Percentiles rank a stretch among this genome's conserved stretches.
Evolutionary conservation across 1,284 basidiomycete species (phyloP).

Genomic region (Psilocybe mexicana): DNA sequence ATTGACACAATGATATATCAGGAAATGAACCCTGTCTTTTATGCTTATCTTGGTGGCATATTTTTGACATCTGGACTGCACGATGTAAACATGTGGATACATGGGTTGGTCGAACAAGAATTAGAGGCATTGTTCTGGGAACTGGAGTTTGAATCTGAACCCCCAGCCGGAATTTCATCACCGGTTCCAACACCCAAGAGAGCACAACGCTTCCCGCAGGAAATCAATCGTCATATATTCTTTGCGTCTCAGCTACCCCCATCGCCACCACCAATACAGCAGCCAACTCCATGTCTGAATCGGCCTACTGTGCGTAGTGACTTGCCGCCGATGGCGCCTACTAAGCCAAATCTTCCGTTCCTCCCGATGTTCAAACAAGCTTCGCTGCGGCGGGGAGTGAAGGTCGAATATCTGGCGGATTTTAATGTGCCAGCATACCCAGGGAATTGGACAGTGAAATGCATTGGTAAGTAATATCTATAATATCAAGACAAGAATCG

Average conservation of each 20-base stretch:
- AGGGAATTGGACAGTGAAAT: constrained; percentile 63
- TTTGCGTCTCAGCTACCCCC: constrained; percentile 36
- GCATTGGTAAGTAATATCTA: constrained; percentile 49
- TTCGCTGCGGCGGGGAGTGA: constrained; percentile 61
- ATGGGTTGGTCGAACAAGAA: constrained; percentile 47
- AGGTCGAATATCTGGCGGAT: constrained; percentile 56
- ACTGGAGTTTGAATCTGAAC: constrained; percentile 6
- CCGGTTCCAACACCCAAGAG: constrained; percentile 39
- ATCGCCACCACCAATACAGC: constrained; percentile 22
- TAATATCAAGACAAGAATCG: constrained; percentile 1
- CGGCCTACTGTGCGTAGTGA: constrained; percentile 11
- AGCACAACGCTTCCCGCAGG: constrained; percentile 17
- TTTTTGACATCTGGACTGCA: constrained; percentile 55
- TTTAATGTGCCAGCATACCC: constrained; percentile 67
- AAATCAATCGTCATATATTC: constrained; percentile 24
- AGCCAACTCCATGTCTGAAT: background rate
- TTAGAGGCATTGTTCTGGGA: constrained; percentile 22
- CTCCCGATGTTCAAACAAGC: constrained; percentile 73
- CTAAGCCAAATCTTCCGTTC: constrained; percentile 59
- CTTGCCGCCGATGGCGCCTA: constrained; percentile 52
- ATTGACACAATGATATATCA: constrained; percentile 27
- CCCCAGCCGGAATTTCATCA: constrained; percentile 15
- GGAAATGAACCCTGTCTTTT: constrained; percentile 61
- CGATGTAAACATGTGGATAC: constrained; percentile 60
- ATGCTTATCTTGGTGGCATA: constrained; percentile 68